Evolutionary conservation across 768 basidiomycete species (phyloP), one percentile per base, ranked within the genome.

Genomic region (Tricholoma hemisulphureum): DNA sequence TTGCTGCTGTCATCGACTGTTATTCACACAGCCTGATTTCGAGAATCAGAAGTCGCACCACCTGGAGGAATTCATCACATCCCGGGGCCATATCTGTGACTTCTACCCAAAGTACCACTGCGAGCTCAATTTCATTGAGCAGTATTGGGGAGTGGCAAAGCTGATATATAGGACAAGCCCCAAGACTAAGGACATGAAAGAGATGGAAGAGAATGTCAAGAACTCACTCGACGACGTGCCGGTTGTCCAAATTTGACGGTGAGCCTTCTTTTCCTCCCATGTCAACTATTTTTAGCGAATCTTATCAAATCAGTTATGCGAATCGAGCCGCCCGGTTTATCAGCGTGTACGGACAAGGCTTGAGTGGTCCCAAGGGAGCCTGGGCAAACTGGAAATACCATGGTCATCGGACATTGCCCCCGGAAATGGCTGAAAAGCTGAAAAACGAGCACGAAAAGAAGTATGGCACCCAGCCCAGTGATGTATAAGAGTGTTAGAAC

Each of bases 1-100:
- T 18, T 51, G 49, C 18, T 51, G 49, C 18, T 51, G 49, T 43
- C 41, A 16, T 51, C 10, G 49, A 29, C 28, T 51, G 7, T 18
- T 51, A 26, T 51, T 51, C 49, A 51, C 49, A 26, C 49, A 51
- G 29, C 49, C 11, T 13, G 49, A 51, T 29, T 51, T 51, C 28
- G 11, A 8, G 24, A 16, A 6, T 16, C 41, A 43, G 41, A 43
- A 43, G n/a, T n/a, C n/a, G n/a, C n/a, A n/a, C n/a, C n/a, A n/a
- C n/a, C n/a, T n/a, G n/a, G n/a, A n/a, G n/a, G n/a, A n/a, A n/a
- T n/a, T n/a, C n/a, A n/a, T n/a, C n/a, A n/a, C n/a, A n/a, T n/a
- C n/a, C n/a, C n/a, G n/a, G n/a, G n/a, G n/a, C n/a, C n/a, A n/a
- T n/a, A n/a, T n/a, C n/a, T n/a, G n/a, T n/a, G n/a, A n/a, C n/a